Base-by-base conservation (phyloP, 805 yeast species). In the Pichia membranifaciens region DNA sequence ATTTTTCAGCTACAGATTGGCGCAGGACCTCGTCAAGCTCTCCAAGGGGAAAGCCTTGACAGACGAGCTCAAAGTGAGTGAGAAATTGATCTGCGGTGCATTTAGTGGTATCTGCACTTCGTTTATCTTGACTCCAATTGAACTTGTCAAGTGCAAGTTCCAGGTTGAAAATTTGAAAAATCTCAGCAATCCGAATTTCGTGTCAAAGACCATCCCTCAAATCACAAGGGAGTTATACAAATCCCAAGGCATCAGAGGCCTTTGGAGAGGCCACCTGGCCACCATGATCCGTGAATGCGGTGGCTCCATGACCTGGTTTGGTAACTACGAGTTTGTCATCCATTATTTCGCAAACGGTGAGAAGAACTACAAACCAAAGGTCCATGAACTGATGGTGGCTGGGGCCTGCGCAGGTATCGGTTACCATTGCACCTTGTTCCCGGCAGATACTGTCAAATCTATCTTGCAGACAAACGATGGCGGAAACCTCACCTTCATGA, bases 231-330 rank as follows among this genome's bases (percentile, higher is more conserved):
- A 67, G 4, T 71, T 85, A 0, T 57, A 78, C 17, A 54, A 56
- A 16, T 64, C 70, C 3, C 45, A 54, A 13, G 96, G 97, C 0
- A 6, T 87, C 0, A 38, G 55, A 9, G 96, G 96, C 0, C 71
- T 90, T 51, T 90, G 96, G 96, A 78, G 78, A 52, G 98, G 98
- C 2, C 89, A 89, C 54, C 69, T 81, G 0, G 82, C 93, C 18
- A 90, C 98, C 0, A 66, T 87, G 41, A 53, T 86, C 2, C 75
- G 97, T 57, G 98, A 90, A 61, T 75, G 87, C 34, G 83, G 89
- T 25, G 97, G 97, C 7, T 86, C 96, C 2, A 87, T 95, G 4
- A 82, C 91, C 2, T 90, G 97, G 97, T 90, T 90, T 68, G 91
- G 96, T 0, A 78, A 93, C 16, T 89, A 89, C 62, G 96, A 89